Evolutionary conservation across 441 rosid species (phyloP), one percentile per base, ranked within the genome.

Genomic region (Brassica hybrid): DNA sequence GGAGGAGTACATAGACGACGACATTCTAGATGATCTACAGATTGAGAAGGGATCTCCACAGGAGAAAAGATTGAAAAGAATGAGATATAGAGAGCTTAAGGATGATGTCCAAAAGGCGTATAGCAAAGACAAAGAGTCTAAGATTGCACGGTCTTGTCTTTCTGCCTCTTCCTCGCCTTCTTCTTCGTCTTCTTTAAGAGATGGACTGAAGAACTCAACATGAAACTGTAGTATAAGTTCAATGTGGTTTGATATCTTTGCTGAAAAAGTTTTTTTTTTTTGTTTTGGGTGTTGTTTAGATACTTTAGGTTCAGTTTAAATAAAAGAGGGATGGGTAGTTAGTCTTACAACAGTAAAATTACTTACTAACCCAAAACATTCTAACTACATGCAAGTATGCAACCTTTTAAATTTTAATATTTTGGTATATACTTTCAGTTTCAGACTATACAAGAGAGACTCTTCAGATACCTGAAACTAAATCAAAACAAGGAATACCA

Each of bases 81-180:
- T 16, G 64, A 89, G 97, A 16, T 91, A 82, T 83, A 82, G 84
- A 88, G 97, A 91, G 83, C 92, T 58, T 18, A 18, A 18, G 19
- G 19, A 18, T 18, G 19, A 18, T 18, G 19, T 18, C 19, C 19
- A 18, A 18, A 18, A 18, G 19, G 19, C 19, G 19, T 18, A 18
- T 18, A 18, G 19, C 19, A 18, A 18, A 18, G 19, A 18, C 19
- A 18, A 18, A 18, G 19, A 18, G 19, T 18, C 19, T 18, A 18
- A 18, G 19, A 18, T 18, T 57, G 84, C 80, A 16, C 83, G 80
- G 45, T 65, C 84, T 2, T 80, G 84, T 6, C 70, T 90, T 73
- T 84, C 91, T 3, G 76, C 93, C 19, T 86, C 93, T 0, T 83
- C 94, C 0, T 92, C 94, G 21, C 85, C 91, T 12, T 73, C 91